Evolutionary conservation across 495 filamentous ascomycete species (phyloP).

Genomic region (Neurospora intermedia): DNA sequence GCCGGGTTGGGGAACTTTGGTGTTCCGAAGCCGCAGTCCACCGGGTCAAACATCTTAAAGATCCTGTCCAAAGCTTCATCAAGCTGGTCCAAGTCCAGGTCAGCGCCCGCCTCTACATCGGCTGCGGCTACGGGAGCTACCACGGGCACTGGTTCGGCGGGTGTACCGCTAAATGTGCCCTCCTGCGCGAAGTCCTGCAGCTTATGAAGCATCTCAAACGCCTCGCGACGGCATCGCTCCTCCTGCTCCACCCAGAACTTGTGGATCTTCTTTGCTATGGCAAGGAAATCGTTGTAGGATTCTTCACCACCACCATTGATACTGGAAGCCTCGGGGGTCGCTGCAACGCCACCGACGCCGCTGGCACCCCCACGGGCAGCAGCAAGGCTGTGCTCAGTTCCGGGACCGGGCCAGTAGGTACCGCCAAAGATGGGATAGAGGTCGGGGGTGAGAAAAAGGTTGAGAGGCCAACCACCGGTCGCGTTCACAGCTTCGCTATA

Average conservation of each 20-base stretch:
- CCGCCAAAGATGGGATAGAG: slow-evolving; percentile 92
- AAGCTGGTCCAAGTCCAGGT: slow-evolving; percentile 79
- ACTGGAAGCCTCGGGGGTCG: slow-evolving; percentile 16
- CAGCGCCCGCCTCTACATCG: slow-evolving; percentile 20
- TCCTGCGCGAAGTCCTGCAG: slow-evolving; percentile 79
- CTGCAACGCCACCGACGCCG: slow-evolving; percentile 7
- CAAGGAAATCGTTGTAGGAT: slow-evolving; percentile 57
- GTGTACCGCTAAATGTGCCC: slow-evolving; percentile 50
- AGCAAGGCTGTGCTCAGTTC: slow-evolving; percentile 43
- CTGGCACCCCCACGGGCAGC: slow-evolving; percentile 12
- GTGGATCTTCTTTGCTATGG: slow-evolving; percentile 71
- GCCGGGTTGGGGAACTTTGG: slow-evolving; percentile 90
- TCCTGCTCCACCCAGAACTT: slow-evolving; percentile 81
- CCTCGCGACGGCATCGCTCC: slow-evolving; percentile 65
- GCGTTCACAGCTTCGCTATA: slow-evolving; percentile 91
- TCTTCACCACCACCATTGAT: slow-evolving; percentile 28
- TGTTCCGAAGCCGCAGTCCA: slow-evolving; percentile 67
- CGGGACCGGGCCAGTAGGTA: slow-evolving; percentile 86
- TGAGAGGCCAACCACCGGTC: slow-evolving; percentile 91
- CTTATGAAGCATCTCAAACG: slow-evolving; percentile 70
- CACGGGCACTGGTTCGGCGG: neutral
- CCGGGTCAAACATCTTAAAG: slow-evolving; percentile 61
- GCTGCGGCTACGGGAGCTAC: neutral
- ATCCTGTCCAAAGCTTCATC: slow-evolving; percentile 85
- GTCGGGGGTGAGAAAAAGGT: slow-evolving; percentile 89